Percentiles rank a stretch among this genome's conserved stretches.
Conservation (phyloP, 176 grass and related monocot genomes). For the Urochloa ruziziensis region DNA sequence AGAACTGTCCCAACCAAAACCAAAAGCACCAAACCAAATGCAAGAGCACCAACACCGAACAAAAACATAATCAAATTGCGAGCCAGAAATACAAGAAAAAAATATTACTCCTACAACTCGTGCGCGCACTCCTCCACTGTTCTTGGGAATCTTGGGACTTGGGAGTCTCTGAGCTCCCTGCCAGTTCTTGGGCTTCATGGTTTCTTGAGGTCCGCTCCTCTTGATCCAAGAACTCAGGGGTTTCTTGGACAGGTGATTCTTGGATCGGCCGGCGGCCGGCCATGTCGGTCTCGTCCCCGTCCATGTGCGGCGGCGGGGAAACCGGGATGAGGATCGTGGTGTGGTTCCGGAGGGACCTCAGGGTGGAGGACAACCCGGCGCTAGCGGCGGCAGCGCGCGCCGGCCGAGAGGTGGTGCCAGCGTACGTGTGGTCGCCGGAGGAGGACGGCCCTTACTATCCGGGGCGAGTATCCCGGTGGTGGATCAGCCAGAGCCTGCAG, state of each 20-base stretch:
- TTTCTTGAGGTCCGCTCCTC: not conserved
- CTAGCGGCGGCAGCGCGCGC: constrained; percentile 59
- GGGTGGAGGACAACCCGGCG: constrained; percentile 86
- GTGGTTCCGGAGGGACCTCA: constrained; percentile 86
- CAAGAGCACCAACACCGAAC: constrained; percentile 36
- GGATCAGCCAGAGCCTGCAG: constrained; percentile 74
- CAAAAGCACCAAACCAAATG: constrained; percentile 10
- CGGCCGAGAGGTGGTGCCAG: constrained; percentile 62
- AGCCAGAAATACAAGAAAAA: not conserved
- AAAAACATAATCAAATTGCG: constrained; percentile 23
- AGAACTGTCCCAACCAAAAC: constrained; percentile 32
- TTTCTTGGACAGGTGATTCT: constrained; percentile 13
- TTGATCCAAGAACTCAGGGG: constrained; percentile 20
- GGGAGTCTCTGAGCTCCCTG: not conserved
- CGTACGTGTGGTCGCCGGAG: constrained; percentile 84
- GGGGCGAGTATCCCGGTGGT: constrained; percentile 83
- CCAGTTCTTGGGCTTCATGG: constrained; percentile 22
- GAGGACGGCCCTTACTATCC: constrained; percentile 74
- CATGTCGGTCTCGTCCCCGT: constrained; percentile 44
- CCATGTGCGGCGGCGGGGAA: constrained; percentile 45
- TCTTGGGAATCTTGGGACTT: constrained; percentile 20
- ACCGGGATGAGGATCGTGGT: constrained; percentile 54
- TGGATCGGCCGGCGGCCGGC: constrained; percentile 39
- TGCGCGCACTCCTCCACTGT: constrained; percentile 4
- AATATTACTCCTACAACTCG: not conserved